A percentile compares a stretch with the other conserved stretches of the same genome.
Conservation (phyloP, 176 grass and related monocot genomes). For the Aegilops umbellulata region DNA sequence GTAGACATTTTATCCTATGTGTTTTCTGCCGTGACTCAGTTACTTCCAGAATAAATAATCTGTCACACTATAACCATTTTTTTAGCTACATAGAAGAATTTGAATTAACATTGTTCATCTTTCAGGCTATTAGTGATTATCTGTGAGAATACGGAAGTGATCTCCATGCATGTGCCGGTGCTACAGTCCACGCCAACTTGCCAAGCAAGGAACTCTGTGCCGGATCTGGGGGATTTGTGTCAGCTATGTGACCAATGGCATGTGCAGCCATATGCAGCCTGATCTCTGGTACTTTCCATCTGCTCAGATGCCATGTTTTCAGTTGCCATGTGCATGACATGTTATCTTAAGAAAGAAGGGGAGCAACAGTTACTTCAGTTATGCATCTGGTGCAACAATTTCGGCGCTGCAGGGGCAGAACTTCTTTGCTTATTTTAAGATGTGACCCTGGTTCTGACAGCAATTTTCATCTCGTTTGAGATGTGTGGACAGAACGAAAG, state of each 20-base stretch:
- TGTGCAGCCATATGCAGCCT: conserved; percentile 32
- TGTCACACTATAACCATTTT: not conserved
- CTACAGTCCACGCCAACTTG: not conserved
- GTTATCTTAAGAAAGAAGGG: conserved; percentile 8
- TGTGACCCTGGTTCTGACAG: not conserved
- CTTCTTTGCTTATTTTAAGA: conserved; percentile 16
- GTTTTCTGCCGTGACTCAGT: not conserved
- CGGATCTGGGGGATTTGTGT: conserved; percentile 17
- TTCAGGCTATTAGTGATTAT: conserved; percentile 11
- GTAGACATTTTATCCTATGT: not conserved
- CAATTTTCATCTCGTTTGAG: conserved; percentile 14
- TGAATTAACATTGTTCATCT: not conserved
- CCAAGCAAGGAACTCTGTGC: not conserved
- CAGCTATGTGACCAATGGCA: conserved; percentile 26
- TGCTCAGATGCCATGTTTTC: conserved; percentile 17
- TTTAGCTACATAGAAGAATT: not conserved
- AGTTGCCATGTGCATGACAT: conserved; percentile 16
- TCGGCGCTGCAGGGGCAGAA: not conserved
- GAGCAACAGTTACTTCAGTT: conserved; percentile 29
- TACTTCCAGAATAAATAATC: not conserved
- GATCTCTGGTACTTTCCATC: not conserved
- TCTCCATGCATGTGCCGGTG: conserved; percentile 10
- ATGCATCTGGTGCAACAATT: conserved; percentile 14
- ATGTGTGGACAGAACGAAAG: conserved; percentile 24
- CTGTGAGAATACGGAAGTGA: conserved; percentile 10